Evolutionary conservation across 2,329 filamentous ascomycete species (phyloP).

Genomic region (Periconia macrospinosa): DNA sequence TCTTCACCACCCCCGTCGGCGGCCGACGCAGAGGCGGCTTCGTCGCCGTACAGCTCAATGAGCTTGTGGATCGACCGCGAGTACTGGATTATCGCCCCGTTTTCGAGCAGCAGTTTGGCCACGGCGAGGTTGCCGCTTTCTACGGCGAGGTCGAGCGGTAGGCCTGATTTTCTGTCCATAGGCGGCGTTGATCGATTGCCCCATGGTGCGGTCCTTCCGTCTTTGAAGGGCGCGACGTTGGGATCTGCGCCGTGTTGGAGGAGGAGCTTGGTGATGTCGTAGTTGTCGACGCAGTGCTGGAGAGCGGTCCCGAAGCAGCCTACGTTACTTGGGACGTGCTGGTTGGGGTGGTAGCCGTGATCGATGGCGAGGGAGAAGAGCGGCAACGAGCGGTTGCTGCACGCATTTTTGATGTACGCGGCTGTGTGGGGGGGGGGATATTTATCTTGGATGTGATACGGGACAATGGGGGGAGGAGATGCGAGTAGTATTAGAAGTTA

Average conservation of each 20-base stretch:
- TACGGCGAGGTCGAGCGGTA: background rate
- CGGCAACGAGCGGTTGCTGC: background rate
- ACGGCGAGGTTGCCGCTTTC: background rate
- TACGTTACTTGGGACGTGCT: background rate
- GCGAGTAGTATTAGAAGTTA: too few relatives aligned
- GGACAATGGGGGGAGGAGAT: background rate
- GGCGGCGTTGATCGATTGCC: background rate
- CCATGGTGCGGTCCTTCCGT: background rate
- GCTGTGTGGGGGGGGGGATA: background rate
- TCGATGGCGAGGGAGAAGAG: background rate
- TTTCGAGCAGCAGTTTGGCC: background rate
- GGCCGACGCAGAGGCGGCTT: background rate
- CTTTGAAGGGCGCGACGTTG: background rate
- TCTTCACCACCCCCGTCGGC: too few relatives aligned
- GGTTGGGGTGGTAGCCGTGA: background rate
- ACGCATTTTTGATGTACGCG: background rate
- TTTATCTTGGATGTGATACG: background rate
- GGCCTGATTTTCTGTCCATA: background rate
- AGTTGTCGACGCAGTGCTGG: background rate
- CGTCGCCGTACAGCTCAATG: background rate
- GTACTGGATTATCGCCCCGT: background rate
- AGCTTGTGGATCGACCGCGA: background rate
- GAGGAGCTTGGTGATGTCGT: background rate
- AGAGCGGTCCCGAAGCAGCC: background rate
- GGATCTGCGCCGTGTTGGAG: background rate